Percentiles rank a stretch among this genome's conserved stretches.
These are phyloP conservation scores for Claviceps purpurea DNA, from an alignment of 2,329 filamentous ascomycete species.

Conservation along the genomic window DNA sequence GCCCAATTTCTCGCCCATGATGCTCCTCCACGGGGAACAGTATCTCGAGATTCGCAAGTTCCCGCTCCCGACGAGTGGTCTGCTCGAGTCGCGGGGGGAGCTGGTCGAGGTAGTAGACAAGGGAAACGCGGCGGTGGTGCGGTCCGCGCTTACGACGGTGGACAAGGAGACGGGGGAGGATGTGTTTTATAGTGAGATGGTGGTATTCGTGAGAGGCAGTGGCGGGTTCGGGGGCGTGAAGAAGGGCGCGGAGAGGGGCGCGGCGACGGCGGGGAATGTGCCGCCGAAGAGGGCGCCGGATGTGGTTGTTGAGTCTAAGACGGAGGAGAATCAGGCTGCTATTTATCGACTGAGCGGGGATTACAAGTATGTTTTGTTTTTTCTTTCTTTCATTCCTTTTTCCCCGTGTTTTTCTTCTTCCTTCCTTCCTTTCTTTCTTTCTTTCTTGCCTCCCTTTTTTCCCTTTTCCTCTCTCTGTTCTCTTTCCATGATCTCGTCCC, in stretches of 20 bases:
- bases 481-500: not conserved
- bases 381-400: not conserved
- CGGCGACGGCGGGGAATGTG: conserved; percentile 65
- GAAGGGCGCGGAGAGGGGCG: conserved; percentile 66
- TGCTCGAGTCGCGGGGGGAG: conserved; percentile 60
- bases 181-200: conserved; percentile 92
- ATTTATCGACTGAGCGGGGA: conserved; percentile 90
- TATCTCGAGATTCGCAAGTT: conserved; percentile 90
- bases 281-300: conserved; percentile 68
- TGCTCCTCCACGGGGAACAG: conserved; percentile 97
- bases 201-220: conserved; percentile 81
- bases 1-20: conserved; percentile 95
- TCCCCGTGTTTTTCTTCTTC: too few species aligned
- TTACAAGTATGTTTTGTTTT: conserved; percentile 48
- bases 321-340: conserved; percentile 80
- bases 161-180: conserved; percentile 77
- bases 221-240: conserved; percentile 80
- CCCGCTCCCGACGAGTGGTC: conserved; percentile 75
- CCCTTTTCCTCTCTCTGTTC: not conserved
- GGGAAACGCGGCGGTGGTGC: conserved; percentile 74
- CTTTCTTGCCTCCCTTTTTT: too few species aligned
- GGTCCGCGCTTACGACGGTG: conserved; percentile 68
- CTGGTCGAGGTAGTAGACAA: conserved; percentile 95
- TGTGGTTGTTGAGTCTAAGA: conserved; percentile 70
- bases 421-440: too few species aligned